phyloP scores from a whole-genome alignment of 495 filamentous ascomycete genomes.

The Endocarpon pusillum region DNA sequence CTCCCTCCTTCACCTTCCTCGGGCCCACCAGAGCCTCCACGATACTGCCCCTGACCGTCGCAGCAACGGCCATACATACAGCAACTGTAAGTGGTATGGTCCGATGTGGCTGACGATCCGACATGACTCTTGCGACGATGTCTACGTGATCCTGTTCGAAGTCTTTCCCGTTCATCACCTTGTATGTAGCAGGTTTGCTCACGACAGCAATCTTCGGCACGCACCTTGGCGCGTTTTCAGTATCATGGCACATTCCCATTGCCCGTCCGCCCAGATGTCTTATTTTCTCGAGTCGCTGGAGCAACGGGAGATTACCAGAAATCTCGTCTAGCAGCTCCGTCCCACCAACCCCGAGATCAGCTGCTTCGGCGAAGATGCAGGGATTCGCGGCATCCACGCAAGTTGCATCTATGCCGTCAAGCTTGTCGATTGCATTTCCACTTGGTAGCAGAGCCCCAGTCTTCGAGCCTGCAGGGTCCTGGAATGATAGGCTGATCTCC shows the following conservation, averaged over 20 bases:
- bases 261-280: constrained; percentile 37
- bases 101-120: constrained; percentile 43
- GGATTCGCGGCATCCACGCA: constrained; percentile 53
- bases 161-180: too few relatives aligned
- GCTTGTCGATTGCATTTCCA: constrained; percentile 33
- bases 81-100: constrained; percentile 45
- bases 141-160: constrained; percentile 19
- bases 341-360: constrained; percentile 30
- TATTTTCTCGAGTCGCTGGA: constrained; percentile 40
- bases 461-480: constrained; percentile 48
- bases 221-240: constrained; percentile 31
- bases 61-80: constrained; percentile 42
- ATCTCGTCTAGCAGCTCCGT: constrained; percentile 37
- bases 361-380: constrained; percentile 41
- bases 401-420: constrained; percentile 35
- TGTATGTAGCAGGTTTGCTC: constrained; percentile 17
- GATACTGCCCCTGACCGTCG: constrained; percentile 30
- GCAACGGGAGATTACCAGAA: constrained; percentile 26
- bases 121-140: constrained; percentile 28
- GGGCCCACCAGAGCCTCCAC: constrained; percentile 21
- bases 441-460: constrained; percentile 52
- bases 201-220: constrained; percentile 53
- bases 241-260: constrained; percentile 40
- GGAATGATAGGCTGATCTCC: constrained; percentile 41
- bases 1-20: constrained; percentile 13